Conservation (phyloP, 495 filamentous ascomycete species). For the Tuber aestivum region DNA sequence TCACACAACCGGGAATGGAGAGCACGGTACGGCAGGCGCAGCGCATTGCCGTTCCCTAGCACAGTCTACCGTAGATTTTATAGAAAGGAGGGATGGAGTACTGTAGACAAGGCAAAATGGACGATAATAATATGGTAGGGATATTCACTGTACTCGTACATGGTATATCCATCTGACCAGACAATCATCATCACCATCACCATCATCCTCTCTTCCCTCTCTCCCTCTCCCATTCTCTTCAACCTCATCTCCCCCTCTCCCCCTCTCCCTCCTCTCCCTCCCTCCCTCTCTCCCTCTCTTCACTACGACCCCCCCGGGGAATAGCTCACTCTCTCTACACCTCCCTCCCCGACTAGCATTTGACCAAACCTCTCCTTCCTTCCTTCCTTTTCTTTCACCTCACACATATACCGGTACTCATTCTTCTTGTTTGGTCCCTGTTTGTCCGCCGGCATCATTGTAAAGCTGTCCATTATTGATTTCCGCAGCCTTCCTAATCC, state of each 20-base stretch:
- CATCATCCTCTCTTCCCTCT: neutral
- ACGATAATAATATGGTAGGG: conserved; percentile 12
- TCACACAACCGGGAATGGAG: neutral
- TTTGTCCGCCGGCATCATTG: neutral
- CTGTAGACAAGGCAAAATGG: conserved; percentile 11
- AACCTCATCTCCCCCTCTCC: neutral
- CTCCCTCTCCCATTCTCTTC: conserved; percentile 10
- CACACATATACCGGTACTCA: no score
- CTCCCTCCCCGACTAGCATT: neutral
- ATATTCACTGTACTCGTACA: conserved; percentile 9
- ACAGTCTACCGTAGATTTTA: neutral
- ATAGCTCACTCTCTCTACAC: neutral
- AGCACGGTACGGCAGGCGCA: neutral
- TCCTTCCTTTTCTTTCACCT: neutral
- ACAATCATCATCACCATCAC: conserved; percentile 5
- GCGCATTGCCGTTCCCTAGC: neutral
- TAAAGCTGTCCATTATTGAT: neutral
- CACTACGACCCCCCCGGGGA: neutral
- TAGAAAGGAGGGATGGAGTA: neutral
- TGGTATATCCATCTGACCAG: conserved; percentile 20
- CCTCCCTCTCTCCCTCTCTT: no score
- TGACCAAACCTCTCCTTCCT: neutral
- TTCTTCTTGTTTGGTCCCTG: neutral
- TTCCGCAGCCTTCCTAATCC: neutral
- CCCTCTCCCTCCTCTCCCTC: no score